Base-by-base conservation (phyloP, 2,329 filamentous ascomycete genomes). In the Corniculantispora saksenae region DNA sequence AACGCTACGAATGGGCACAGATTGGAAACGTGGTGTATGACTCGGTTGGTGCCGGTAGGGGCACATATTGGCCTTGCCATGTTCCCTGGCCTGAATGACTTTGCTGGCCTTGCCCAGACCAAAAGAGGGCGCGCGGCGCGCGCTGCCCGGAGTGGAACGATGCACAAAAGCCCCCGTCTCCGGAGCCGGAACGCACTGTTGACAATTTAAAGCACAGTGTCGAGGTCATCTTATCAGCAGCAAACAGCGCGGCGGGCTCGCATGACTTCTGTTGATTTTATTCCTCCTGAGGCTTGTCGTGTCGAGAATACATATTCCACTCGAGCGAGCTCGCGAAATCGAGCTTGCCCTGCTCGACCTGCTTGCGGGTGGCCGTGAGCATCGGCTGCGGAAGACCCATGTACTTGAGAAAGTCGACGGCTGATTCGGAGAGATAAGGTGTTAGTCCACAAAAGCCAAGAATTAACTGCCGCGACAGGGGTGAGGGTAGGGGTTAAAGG, bases 371-470 rank as follows among this genome's bases (percentile, higher is more conserved):
- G 3, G 81, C 82, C 1, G 79, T 77, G 53, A 88, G 78, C 79
- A 88, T 84, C 27, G 85, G 84, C 71, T 84, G 81, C 0, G 87
- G 86, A n/a, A 90, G 78, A 58, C 87, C 87, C 87, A 89, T 90
- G 6, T 85, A 87, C 72, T 87, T 84, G 59, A 90, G 79, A 77
- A 86, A 89, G 27, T 78, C 72, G 57, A 89, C 83, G 62, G 85
- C 85, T 88, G 61, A n/a, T 32, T 10, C n/a, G 38, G n/a, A 65
- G 56, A 50, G 43, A 48, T 51, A 57, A 40, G 51, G 51, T 58
- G 60, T 64, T 55, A 68, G 64, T 58, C n/a, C 7, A 47, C 27
- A 38, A n/a, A 27, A n/a, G n/a, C 35, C 38, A 15, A 21, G n/a
- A 59, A 32, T 51, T 12, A 47, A 54, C 21, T 40, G 19, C 58